A percentile compares a stretch with the other conserved stretches of the same genome.
Conservation (phyloP, 2,329 filamentous ascomycete genomes). For the Diplocarpon rosae region DNA sequence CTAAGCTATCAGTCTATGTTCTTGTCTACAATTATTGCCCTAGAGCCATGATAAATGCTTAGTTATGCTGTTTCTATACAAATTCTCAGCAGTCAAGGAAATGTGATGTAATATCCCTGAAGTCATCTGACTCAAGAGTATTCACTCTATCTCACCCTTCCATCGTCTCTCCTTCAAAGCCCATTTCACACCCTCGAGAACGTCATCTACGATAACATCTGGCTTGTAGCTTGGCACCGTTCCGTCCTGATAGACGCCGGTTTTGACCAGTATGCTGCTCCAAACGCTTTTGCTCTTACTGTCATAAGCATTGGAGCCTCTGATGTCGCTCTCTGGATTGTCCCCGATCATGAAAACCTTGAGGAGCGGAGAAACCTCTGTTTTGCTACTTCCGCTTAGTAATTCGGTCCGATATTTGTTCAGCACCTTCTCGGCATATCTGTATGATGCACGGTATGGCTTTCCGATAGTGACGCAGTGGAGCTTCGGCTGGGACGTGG, state of each 20-base stretch:
- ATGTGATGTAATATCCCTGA: too few species aligned
- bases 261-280: constrained; percentile 67
- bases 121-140: too few species aligned
- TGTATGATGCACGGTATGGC: constrained; percentile 66
- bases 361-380: constrained; percentile 36
- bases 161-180: constrained; percentile 46
- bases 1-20: too few species aligned
- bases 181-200: constrained; percentile 67
- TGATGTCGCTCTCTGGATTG: constrained; percentile 82
- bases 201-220: constrained; percentile 58
- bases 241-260: constrained; percentile 60
- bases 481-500: constrained; percentile 53
- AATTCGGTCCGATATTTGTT: constrained; percentile 39
- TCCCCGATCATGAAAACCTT: constrained; percentile 92
- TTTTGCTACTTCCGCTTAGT: constrained; percentile 14
- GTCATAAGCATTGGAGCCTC: constrained; percentile 67
- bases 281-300: constrained; percentile 61
- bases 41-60: too few species aligned
- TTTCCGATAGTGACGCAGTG: constrained; percentile 68
- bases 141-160: neutral
- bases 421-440: constrained; percentile 70
- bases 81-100: too few species aligned
- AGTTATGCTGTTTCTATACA: too few species aligned
- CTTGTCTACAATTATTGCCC: too few species aligned
- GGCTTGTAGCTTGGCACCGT: constrained; percentile 48